A percentile compares a stretch with the other conserved stretches of the same genome.
phyloP scores from a whole-genome alignment of 73 alveolate genomes.

The Tetrahymena thermophila region DNA sequence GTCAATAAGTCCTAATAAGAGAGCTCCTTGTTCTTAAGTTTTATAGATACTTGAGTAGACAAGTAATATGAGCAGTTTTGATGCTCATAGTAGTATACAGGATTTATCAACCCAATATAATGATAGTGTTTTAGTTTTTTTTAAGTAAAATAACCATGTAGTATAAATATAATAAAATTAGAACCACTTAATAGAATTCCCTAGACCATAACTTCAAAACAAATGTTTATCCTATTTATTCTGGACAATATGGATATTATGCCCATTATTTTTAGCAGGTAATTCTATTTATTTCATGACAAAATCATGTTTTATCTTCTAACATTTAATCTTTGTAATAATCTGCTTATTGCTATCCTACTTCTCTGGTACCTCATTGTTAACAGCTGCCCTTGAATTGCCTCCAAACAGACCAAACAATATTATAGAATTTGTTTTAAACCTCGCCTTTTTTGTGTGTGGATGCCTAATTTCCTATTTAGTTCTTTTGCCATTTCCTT shows the following conservation, averaged over 20 bases:
- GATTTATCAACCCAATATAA: neutral
- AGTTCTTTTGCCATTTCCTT: neutral
- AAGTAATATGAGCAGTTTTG: too few species aligned
- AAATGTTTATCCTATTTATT: too few species aligned
- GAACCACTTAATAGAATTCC: neutral
- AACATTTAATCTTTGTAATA: neutral
- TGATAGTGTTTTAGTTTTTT: neutral
- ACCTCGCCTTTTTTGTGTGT: neutral
- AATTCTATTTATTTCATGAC: neutral
- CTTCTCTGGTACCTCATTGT: neutral
- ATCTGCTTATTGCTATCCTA: neutral
- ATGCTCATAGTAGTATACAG: neutral
- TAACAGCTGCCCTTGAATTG: neutral
- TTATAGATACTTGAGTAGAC: neutral
- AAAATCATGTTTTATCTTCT: neutral
- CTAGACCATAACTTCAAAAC: neutral
- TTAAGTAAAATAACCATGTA: neutral
- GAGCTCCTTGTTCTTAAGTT: neutral
- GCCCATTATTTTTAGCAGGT: neutral
- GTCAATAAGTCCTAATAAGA: neutral
- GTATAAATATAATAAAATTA: too few species aligned
- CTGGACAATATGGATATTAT: neutral
- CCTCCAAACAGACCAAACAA: neutral
- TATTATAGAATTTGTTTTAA: neutral
- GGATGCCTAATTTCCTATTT: too few species aligned